Percentiles rank a stretch among this genome's conserved stretches.
Conservation (phyloP, 768 basidiomycete genomes). For the Collybiopsis luxurians region DNA sequence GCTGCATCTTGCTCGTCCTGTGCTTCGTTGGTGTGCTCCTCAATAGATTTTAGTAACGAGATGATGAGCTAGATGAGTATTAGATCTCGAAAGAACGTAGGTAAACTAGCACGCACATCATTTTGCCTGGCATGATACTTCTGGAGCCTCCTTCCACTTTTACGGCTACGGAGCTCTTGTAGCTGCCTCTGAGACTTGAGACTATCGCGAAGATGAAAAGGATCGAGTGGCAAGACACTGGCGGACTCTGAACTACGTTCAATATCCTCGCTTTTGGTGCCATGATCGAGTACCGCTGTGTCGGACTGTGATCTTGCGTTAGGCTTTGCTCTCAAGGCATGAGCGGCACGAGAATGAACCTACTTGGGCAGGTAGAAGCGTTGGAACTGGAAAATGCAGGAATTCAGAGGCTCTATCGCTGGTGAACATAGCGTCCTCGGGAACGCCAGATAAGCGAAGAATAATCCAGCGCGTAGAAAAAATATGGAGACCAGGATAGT, state of each 20-base stretch:
- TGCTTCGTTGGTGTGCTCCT: conserved; percentile 61
- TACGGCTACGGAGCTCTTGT: not conserved
- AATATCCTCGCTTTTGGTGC: conserved; percentile 29
- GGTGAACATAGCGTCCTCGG: conserved; percentile 31
- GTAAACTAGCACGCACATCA: conserved; percentile 28
- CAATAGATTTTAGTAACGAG: conserved; percentile 61
- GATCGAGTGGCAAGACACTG: conserved; percentile 45
- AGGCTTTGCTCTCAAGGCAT: conserved; percentile 8
- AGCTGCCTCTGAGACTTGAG: conserved; percentile 30
- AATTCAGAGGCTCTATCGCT: conserved; percentile 21
- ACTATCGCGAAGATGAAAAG: conserved; percentile 62
- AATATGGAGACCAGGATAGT: conserved; percentile 13
- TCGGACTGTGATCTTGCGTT: conserved; percentile 37
- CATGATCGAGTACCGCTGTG: conserved; percentile 47
- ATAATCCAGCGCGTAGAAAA: conserved; percentile 12
- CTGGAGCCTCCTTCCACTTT: not conserved
- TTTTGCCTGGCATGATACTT: conserved; percentile 48
- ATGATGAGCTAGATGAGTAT: conserved; percentile 47
- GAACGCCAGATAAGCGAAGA: conserved; percentile 24
- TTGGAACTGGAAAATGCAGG: conserved; percentile 22
- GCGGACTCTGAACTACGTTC: conserved; percentile 38
- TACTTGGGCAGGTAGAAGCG: conserved; percentile 23
- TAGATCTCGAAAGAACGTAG: not conserved
- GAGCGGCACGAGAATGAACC: conserved; percentile 10
- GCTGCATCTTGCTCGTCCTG: conserved; percentile 43